phyloP scores from a whole-genome alignment of 2,329 filamentous ascomycete genomes.

The Fusarium nematophilum region DNA sequence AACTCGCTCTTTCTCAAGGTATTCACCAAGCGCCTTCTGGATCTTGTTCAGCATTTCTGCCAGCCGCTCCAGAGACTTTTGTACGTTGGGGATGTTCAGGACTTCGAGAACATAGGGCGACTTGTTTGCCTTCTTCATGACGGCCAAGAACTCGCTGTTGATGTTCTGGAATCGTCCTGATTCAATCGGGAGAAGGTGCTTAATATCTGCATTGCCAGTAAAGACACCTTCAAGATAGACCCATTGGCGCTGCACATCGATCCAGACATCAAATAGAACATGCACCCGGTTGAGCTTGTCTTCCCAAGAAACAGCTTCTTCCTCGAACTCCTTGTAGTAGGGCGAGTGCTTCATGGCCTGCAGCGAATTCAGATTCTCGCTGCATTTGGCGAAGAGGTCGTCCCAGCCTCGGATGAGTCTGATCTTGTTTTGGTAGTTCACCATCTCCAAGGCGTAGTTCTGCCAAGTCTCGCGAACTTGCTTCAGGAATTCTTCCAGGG shows the following conservation, averaged over 20 bases:
- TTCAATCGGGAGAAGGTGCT: conserved; percentile 95
- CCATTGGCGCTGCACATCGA: conserved; percentile 99
- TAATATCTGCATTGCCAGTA: conserved; percentile 98
- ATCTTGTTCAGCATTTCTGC: conserved; percentile 99
- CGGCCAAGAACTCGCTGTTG: conserved; percentile 98
- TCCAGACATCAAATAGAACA: conserved; percentile 99
- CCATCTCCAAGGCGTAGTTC: conserved; percentile 91
- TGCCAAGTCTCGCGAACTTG: conserved; percentile 98
- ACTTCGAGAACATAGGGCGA: conserved; percentile 96
- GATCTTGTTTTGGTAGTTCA: conserved; percentile 98
- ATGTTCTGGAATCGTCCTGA: conserved; percentile 98
- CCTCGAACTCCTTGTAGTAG: conserved; percentile 99
- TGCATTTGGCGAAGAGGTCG: conserved; percentile 97
- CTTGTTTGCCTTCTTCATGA: conserved; percentile 99
- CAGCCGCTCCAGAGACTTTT: conserved; percentile 93
- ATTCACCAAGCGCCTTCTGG: conserved; percentile 97
- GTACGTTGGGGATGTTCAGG: conserved; percentile 92
- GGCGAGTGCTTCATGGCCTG: conserved; percentile 99
- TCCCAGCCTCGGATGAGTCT: conserved; percentile 98
- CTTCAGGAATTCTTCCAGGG: conserved; percentile 95
- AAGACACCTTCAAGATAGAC: conserved; percentile 99
- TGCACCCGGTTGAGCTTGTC: conserved; percentile 98
- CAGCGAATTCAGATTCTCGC: conserved; percentile 95
- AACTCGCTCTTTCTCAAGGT: conserved; percentile 95
- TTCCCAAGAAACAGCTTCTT: conserved; percentile 96